Conservation (phyloP, 768 basidiomycete species). For the Agrocybe pediades region DNA sequence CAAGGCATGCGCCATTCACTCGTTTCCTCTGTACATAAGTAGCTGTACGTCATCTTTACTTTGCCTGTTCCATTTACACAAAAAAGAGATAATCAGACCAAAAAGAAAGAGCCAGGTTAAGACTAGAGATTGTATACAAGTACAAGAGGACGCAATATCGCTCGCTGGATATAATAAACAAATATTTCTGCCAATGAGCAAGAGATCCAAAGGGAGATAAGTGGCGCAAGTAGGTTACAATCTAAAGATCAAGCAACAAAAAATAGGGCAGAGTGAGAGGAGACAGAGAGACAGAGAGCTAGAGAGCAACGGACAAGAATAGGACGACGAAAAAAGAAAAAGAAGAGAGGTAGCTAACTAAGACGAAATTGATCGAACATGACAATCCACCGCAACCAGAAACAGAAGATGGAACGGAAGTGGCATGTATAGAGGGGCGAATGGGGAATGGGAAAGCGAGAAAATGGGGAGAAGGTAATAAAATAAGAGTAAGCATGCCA, state of each 20-base stretch:
- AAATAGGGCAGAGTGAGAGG: neutral
- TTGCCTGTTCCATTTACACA: too few relatives aligned
- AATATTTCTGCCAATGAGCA: conserved; percentile 5
- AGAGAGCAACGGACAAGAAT: conserved; percentile 9
- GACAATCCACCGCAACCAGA: too few relatives aligned
- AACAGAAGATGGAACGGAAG: conserved; percentile 1
- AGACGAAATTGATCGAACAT: too few relatives aligned
- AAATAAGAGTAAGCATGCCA: conserved; percentile 16
- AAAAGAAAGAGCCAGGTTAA: neutral
- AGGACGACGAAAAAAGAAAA: conserved; percentile 17
- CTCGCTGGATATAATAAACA: conserved; percentile 9
- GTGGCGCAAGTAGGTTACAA: conserved; percentile 17
- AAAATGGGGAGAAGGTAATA: conserved; percentile 22
- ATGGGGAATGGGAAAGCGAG: conserved; percentile 14
- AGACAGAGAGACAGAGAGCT: conserved; percentile 1
- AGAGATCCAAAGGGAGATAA: conserved; percentile 15
- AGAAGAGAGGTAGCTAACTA: conserved; percentile 21
- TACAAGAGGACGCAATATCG: conserved; percentile 3
- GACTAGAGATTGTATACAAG: conserved; percentile 4
- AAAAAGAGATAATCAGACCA: too few relatives aligned
- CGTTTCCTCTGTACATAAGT: too few relatives aligned
- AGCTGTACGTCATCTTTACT: neutral
- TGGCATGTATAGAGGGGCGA: conserved; percentile 11
- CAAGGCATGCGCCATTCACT: neutral
- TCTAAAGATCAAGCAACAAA: conserved; percentile 10